Percentiles rank a stretch among this genome's conserved stretches.
These are phyloP conservation scores for Polysphondylium violaceum DNA, from an alignment of 78 protist species.

Conservation along the genomic window DNA sequence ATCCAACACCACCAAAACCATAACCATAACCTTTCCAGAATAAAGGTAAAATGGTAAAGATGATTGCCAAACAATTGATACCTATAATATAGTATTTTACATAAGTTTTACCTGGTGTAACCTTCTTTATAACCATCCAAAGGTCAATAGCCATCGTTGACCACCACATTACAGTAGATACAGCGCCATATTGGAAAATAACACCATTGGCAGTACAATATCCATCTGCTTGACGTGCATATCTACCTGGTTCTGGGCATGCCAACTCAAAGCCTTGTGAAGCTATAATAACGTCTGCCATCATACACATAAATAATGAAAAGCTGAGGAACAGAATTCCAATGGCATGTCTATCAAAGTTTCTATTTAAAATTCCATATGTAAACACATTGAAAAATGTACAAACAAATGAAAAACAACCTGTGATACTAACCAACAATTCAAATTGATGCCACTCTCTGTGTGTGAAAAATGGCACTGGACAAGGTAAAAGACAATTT, in stretches of 20 bases:
- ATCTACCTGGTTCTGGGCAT: constrained; percentile 73
- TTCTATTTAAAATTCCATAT: constrained; percentile 45
- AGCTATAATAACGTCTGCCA: constrained; percentile 24
- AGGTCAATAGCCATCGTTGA: constrained; percentile 52
- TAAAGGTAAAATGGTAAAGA: constrained; percentile 34
- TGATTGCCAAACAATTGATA: constrained; percentile 4
- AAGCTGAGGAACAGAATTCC: constrained; percentile 37
- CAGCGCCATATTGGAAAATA: constrained; percentile 67
- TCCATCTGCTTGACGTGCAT: constrained; percentile 30
- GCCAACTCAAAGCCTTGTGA: constrained; percentile 10
- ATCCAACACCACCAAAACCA: constrained; percentile 67
- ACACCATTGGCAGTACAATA: constrained; percentile 64
- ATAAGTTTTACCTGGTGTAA: neutral
- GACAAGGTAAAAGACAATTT: constrained; percentile 57
- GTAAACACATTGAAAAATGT: constrained; percentile 33
- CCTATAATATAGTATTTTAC: neutral
- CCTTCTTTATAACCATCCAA: constrained; percentile 46
- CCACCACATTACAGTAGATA: constrained; percentile 45
- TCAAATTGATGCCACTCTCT: constrained; percentile 16
- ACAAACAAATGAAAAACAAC: constrained; percentile 32
- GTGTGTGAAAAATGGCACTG: constrained; percentile 23
- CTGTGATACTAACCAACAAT: neutral
- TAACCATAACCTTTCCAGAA: constrained; percentile 49
- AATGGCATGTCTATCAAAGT: constrained; percentile 56
- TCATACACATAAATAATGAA: constrained; percentile 24